Evolutionary conservation across 192 early-diverging fungal species (phyloP).

Genomic region (Paraglomus brasilianum): DNA sequence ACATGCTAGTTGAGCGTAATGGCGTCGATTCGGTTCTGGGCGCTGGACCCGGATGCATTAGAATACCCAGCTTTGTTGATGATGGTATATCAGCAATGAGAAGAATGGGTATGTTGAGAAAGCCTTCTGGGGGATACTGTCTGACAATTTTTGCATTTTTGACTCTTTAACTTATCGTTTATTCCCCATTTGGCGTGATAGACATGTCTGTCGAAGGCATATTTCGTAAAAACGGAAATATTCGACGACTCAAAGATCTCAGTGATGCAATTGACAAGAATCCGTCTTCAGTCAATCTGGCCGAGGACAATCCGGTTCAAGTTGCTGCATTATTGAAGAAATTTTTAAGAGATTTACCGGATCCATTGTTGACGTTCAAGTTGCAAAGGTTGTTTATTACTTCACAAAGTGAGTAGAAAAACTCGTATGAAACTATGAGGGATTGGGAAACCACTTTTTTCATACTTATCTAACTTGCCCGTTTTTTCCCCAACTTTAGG

Average conservation of each 20-base stretch:
- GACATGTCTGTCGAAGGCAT: constrained; percentile 86
- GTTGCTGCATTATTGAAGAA: constrained; percentile 95
- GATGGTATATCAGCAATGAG: constrained; percentile 74
- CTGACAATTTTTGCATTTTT: constrained; percentile 38
- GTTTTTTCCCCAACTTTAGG: constrained; percentile 35
- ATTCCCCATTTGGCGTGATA: background rate
- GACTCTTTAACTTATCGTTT: background rate
- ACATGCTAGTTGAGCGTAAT: constrained; percentile 78
- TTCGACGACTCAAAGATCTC: constrained; percentile 82
- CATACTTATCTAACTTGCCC: too few species aligned
- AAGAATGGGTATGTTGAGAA: constrained; percentile 57
- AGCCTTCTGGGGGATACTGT: background rate
- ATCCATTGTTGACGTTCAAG: constrained; percentile 89
- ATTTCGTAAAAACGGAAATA: constrained; percentile 98
- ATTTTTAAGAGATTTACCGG: constrained; percentile 94
- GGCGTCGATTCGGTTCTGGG: constrained; percentile 78
- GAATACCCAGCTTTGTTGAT: constrained; percentile 86
- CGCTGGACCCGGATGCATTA: constrained; percentile 63
- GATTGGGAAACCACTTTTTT: too few species aligned
- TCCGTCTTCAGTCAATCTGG: constrained; percentile 66
- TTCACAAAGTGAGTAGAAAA: constrained; percentile 57
- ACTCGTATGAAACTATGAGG: too few species aligned
- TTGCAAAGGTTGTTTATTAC: constrained; percentile 83
- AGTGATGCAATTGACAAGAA: constrained; percentile 85
- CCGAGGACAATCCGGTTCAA: constrained; percentile 80